phyloP scores from a whole-genome alignment of 192 early-diverging fungal species.

The Backusella morwellensis region DNA sequence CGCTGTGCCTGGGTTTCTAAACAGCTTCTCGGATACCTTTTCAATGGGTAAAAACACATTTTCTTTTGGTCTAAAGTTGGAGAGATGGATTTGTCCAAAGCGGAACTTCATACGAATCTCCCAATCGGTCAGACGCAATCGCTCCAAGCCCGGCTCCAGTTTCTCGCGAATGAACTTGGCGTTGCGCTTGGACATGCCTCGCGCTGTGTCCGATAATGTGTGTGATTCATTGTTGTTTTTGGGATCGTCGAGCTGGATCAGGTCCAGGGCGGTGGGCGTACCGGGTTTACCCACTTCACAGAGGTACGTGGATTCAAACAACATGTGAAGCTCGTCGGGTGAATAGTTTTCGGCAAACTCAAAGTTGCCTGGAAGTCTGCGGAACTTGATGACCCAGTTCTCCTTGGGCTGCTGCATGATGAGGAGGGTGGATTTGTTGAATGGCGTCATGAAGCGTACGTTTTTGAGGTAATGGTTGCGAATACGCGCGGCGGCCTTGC shows the following conservation, averaged over 20 bases:
- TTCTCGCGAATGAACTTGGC: conserved; percentile 6
- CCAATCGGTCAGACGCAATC: conserved; percentile 37
- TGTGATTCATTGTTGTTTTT: neutral
- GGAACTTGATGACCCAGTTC: conserved; percentile 9
- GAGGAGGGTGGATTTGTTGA: neutral
- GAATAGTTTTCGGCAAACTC: neutral
- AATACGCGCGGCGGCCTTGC: conserved; percentile 28
- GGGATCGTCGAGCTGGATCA: conserved; percentile 21
- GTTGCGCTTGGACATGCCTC: conserved; percentile 16
- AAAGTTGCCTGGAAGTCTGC: conserved; percentile 8
- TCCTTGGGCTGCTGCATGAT: conserved; percentile 22
- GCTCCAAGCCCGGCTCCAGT: conserved; percentile 25
- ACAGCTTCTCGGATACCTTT: conserved; percentile 20
- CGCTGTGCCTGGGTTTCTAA: conserved; percentile 24
- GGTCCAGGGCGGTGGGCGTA: neutral
- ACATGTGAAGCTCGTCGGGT: neutral
- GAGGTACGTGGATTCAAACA: neutral
- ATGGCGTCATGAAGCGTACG: neutral
- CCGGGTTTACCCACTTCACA: conserved; percentile 19
- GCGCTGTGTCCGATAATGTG: neutral
- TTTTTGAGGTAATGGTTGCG: conserved; percentile 39
- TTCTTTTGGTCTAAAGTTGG: conserved; percentile 31
- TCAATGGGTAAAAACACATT: conserved; percentile 13
- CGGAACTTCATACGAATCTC: conserved; percentile 33
- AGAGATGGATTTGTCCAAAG: conserved; percentile 41